Evolutionary conservation across 805 yeast genomes (phyloP).

Genomic region (Kodamaea hsintzibuensis): DNA sequence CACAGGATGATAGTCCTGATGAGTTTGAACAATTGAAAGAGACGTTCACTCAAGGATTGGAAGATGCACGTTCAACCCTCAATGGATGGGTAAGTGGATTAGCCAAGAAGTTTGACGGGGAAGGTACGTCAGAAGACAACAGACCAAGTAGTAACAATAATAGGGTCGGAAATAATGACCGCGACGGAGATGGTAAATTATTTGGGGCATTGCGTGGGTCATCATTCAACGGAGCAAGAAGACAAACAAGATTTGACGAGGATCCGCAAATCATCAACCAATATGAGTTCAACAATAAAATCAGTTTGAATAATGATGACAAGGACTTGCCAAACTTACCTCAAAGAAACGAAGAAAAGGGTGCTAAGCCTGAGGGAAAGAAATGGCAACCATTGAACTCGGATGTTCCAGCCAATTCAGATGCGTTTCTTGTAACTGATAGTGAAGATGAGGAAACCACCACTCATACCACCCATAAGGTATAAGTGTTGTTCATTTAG

Average conservation of each 20-base stretch:
- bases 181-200: constrained; percentile 28
- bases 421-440: constrained; percentile 46
- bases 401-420: constrained; percentile 41
- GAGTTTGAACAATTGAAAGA: constrained; percentile 67
- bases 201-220: constrained; percentile 51
- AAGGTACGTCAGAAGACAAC: constrained; percentile 17
- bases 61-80: constrained; percentile 75
- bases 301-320: constrained; percentile 38
- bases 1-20: constrained; percentile 49
- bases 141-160: constrained; percentile 9
- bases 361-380: constrained; percentile 12
- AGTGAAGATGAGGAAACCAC: constrained; percentile 39
- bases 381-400: constrained; percentile 42
- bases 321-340: constrained; percentile 28
- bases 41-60: constrained; percentile 69
- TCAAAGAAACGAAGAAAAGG: constrained; percentile 8
- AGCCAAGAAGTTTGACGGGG: constrained; percentile 48
- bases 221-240: constrained; percentile 26
- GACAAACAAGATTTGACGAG: constrained; percentile 42
- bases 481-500: too few species aligned
- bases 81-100: constrained; percentile 77
- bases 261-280: constrained; percentile 53
- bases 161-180: constrained; percentile 6
- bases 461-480: background rate
- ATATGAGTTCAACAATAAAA: constrained; percentile 48